phyloP scores from a whole-genome alignment of 352 stramenopile species.

The Pythium rishiriense region DNA sequence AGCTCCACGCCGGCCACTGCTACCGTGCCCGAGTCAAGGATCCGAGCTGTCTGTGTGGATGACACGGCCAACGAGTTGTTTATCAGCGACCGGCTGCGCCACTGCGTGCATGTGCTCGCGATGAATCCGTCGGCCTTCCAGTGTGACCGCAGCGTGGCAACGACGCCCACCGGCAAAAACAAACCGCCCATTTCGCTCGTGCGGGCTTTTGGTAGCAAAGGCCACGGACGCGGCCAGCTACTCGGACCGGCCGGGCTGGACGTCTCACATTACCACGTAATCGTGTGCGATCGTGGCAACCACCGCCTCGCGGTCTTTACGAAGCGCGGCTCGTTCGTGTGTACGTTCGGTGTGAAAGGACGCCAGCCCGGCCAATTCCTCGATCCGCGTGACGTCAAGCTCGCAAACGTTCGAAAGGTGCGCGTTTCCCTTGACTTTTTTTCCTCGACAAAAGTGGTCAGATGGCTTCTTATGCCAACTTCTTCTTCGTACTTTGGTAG shows the following conservation, averaged over 20 bases:
- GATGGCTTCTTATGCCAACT: too few relatives aligned
- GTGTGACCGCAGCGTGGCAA: background rate
- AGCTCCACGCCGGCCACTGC: too few relatives aligned
- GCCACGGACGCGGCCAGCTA: constrained; percentile 34
- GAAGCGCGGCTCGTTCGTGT: constrained; percentile 60
- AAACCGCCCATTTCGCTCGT: constrained; percentile 10
- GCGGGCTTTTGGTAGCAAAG: constrained; percentile 36
- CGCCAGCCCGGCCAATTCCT: constrained; percentile 36
- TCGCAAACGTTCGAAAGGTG: constrained; percentile 69
- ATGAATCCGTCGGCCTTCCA: constrained; percentile 27
- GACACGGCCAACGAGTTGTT: constrained; percentile 61
- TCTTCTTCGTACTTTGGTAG: too few relatives aligned
- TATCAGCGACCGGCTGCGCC: constrained; percentile 49
- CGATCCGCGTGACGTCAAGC: constrained; percentile 51
- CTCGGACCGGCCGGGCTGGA: constrained; percentile 49
- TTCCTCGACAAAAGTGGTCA: background rate
- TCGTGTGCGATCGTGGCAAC: constrained; percentile 63
- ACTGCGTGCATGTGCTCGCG: constrained; percentile 49
- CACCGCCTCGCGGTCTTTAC: constrained; percentile 49
- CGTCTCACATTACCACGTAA: constrained; percentile 67
- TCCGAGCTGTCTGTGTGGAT: constrained; percentile 46
- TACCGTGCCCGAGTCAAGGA: background rate
- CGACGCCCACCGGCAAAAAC: background rate
- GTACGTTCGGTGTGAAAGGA: constrained; percentile 43
- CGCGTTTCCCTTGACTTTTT: background rate